Base-by-base conservation (phyloP, 2,329 filamentous ascomycete species). In the Fusarium pseudograminearum region DNA sequence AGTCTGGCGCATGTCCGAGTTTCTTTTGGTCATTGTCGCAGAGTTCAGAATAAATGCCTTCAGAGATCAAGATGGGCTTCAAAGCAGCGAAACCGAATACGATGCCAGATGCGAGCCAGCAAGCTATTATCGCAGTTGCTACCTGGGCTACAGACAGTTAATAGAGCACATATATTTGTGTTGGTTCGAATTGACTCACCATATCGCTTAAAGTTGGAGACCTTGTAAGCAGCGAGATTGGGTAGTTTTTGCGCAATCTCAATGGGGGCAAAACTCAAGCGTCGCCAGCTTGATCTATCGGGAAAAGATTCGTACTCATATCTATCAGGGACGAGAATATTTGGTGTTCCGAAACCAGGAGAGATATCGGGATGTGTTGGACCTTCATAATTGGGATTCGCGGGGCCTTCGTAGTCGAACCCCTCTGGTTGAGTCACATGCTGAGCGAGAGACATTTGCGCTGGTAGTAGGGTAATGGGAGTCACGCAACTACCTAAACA, bases 81-180 rank as follows among this genome's bases (percentile, higher is more conserved):
- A 96, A 83, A 6, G 93, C 92, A 8, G 93, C 93, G 77, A 93
- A 96, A 26, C 93, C 93, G 77, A 96, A 96, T 10, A 95, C 88
- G 24, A 93, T 83, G 0, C 93, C 94, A 2, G 93, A 90, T 5
- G 92, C 89, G 48, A 97, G 84, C 54, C 94, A 86, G 78, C 91
- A 94, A 77, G 91, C 92, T 14, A 92, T 73, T 2, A 93, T 88
- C 8, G 90, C 91, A 47, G 87, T 82, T 41, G 81, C 80, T n/a
- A 94, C 87, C 80, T 95, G 92, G 18, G 86, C 90, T 93, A 73
- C 2, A 2, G 0, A 4, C 8, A 10, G 24, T 71, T 7, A 63
- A 7, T 2, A 14, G 15, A 22, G 15, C 9, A 4, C 4, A 4
- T 4, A 3, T 0, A 48, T 5, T 1, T 10, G 4, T 4, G 11